Evolutionary conservation across 1,284 basidiomycete genomes (phyloP).

Genomic region (Pholiota adiposa): DNA sequence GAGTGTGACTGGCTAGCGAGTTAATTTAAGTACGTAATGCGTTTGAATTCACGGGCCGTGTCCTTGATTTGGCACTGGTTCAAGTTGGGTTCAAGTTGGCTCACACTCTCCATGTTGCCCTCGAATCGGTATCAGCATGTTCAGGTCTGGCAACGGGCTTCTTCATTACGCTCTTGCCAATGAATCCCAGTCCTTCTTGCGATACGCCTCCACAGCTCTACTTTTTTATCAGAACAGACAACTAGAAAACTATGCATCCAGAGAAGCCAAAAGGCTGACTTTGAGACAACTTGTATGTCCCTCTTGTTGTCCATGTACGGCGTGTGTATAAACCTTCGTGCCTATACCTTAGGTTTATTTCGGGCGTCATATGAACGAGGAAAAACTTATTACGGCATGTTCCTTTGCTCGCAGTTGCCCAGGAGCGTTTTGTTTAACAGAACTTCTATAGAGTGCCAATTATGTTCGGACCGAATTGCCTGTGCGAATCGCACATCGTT

Average conservation of each 20-base stretch:
- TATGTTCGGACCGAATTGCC: slow-evolving; percentile 90
- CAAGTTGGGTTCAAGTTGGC: background rate
- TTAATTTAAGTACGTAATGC: too few species aligned
- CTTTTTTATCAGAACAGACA: slow-evolving; percentile 90
- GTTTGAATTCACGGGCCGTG: too few species aligned
- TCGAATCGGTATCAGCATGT: slow-evolving; percentile 18
- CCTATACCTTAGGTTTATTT: slow-evolving; percentile 61
- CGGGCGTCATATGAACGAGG: slow-evolving; percentile 76
- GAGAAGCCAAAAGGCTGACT: slow-evolving; percentile 74
- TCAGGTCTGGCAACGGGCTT: slow-evolving; percentile 21
- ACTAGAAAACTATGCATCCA: slow-evolving; percentile 81
- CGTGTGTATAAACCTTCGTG: background rate
- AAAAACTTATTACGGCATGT: slow-evolving; percentile 71
- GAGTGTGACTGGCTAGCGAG: too few species aligned
- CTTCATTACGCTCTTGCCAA: slow-evolving; percentile 7
- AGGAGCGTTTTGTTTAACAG: slow-evolving; percentile 3
- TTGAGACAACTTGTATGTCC: slow-evolving; percentile 77
- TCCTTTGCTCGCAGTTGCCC: background rate
- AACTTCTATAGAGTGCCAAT: slow-evolving; percentile 71
- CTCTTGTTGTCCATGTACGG: slow-evolving; percentile 5
- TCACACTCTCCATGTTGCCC: slow-evolving; percentile 19
- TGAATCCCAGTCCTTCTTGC: slow-evolving; percentile 13
- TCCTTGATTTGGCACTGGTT: too few species aligned
- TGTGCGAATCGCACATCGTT: slow-evolving; percentile 85
- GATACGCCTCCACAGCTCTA: slow-evolving; percentile 49